Evolutionary conservation across 306 rosid genomes (phyloP), one percentile per base, ranked within the genome.

Genomic region (Prunus padus): DNA sequence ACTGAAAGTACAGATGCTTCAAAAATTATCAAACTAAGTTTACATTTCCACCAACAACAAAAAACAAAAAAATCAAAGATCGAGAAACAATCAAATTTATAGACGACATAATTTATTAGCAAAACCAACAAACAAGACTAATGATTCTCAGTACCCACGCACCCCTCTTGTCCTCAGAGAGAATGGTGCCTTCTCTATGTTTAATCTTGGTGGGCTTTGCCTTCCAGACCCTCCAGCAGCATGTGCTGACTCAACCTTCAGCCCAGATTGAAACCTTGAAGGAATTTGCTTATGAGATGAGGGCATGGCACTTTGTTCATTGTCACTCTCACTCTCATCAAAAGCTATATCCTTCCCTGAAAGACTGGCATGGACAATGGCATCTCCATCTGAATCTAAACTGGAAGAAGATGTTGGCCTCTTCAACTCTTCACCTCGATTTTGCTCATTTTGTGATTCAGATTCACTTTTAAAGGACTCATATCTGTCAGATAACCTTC

Each of bases 161-260:
- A 74, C 78, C 45, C 60, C 74, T 82, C 77, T 79, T 23, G 79
- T 83, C 75, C 88, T 85, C 80, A 74, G 87, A n/a, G 97, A 91
- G 30, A 88, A 75, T 45, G 91, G 91, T 75, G 67, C 80, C 77
- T 81, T 88, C 68, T 81, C 80, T 31, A 87, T 31, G 82, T 84
- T 87, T 72, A 84, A 11, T 25, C 75, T 61, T 52, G 73, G 78
- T 12, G 72, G 52, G 47, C 74, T 77, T 26, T 77, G 85, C 77
- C 69, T 82, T 78, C 76, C 77, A 15, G 89, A 77, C 52, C 80
- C 85, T 14, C 77, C 71, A 61, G 72, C 65, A 49, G 59, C 60
- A 61, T 82, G 76, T 49, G 67, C 70, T 13, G 23, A 14, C 44
- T 42, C 31, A 11, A 60, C 76, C 72, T 75, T 73, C 67, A 54